Base-by-base conservation (phyloP, 495 filamentous ascomycete genomes). In the Geoglossum glabrum region DNA sequence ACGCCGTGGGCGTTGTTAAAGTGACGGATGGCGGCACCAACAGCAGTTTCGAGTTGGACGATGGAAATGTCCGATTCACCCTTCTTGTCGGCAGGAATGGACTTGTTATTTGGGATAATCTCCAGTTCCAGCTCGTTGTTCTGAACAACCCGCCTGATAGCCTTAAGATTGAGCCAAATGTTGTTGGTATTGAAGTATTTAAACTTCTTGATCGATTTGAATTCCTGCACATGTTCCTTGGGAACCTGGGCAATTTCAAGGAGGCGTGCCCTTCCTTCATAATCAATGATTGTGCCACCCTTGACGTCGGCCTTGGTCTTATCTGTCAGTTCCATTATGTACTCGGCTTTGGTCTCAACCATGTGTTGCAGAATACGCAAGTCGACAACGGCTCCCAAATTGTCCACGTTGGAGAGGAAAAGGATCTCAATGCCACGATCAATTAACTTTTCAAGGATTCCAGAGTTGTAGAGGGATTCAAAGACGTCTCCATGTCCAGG, bases 101-200 rank as follows among this genome's bases (percentile, higher is more conserved):
- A 87, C 81, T 99, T 99, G 71, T 84, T 86, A 76, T 99, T 99
- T 68, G 93, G 87, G 66, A 99, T 99, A 71, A 99, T 99, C 75
- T 99, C 92, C 83, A 99, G 92, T 77, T 90, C 87, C 47, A 99
- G 82, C 75, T 96, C 90, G 72, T 94, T 86, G 75, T 94, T 86
- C 78, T 99, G 90, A 1, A 99, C 93, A 51, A 99, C 88, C 59
- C 93, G 88, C 84, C 96, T 96, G 76, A 99, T 84, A 61, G 92
- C 92, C 67, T 86, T 82, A 64, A 95, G 79, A 76, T 92, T 96
- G 78, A 99, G 84, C 92, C 92, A 99, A 75, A 99, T 95, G 80
- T 99, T 99, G 85, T 99, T 99, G 73, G 92, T 99, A 81, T 99
- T 99, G 83, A 99, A 99, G 82, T 99, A 99, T 78, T 95, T 96